Base-by-base conservation (phyloP, 2,329 filamentous ascomycete genomes). In the Sclerotiophoma versabilis region DNA sequence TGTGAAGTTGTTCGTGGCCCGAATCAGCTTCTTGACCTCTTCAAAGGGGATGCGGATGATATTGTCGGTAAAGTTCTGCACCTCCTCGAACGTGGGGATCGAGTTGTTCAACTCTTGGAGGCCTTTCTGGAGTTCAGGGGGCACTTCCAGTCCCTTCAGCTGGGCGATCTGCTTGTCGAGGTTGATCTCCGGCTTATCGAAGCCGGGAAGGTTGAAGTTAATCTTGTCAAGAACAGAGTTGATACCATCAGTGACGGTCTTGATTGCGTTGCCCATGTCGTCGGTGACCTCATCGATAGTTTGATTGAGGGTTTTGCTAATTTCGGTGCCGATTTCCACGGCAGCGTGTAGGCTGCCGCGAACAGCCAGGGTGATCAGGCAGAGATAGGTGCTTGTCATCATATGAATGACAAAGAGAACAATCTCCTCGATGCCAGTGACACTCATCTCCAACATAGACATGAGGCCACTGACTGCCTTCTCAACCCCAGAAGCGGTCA, bases 391-490 rank as follows among this genome's bases (percentile, higher is more conserved):
- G 44, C 88, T 89, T 37, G 91, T 93, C 77, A 96, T 84, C 77
- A 97, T 88, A 74, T 96, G 91, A 79, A 99, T 92, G 72, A 92
- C 85, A 77, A 97, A 99, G 61, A 97, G 81, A 59, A 97, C 87
- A 48, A 98, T 88, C 71, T 90, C 87, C 76, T 96, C 89, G 11
- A 98, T 87, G 33, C 87, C 92, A 25, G 89, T 93, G 60, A 98
- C 81, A 56, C 89, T 87, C 71, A 98, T 81, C 57, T 87, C 81
- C 44, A 98, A 82, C 77, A 95, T 87, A 34, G 86, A 81, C 75
- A 95, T 90, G 73, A 98, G 83, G 42, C 86, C 93, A 58, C 87
- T 83, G 61, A 98, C 87, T 8, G 92, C 87, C 65, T 88, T 87
- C 64, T 93, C 91, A 63, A 98, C 88, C 50, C 91, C 88, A 41